These are phyloP conservation scores for Tolypocladium ophioglossoides DNA, from an alignment of 2,329 filamentous ascomycete genomes.

Conservation along the genomic window DNA sequence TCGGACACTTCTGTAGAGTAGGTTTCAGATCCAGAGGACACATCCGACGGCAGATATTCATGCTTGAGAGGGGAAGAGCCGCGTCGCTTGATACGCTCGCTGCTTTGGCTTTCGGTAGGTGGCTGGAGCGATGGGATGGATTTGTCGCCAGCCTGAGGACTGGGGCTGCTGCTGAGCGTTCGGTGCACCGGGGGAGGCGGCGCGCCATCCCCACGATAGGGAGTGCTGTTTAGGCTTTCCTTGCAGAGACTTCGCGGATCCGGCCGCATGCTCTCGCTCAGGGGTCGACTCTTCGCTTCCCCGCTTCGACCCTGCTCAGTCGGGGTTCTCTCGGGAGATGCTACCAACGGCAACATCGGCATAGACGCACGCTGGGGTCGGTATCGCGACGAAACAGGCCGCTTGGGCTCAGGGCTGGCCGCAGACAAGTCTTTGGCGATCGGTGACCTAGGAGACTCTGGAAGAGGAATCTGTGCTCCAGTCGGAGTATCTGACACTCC, in stretches of 20 bases:
- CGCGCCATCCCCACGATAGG: constrained; percentile 41
- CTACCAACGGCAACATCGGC: neutral
- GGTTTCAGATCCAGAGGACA: constrained; percentile 44
- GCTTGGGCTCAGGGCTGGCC: constrained; percentile 12
- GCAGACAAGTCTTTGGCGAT: constrained; percentile 6
- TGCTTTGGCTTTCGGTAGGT: constrained; percentile 29
- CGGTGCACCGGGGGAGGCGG: constrained; percentile 45
- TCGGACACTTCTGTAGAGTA: constrained; percentile 41
- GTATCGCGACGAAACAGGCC: constrained; percentile 13
- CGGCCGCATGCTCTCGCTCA: constrained; percentile 26
- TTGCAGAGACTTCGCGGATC: constrained; percentile 25
- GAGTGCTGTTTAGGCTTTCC: constrained; percentile 17
- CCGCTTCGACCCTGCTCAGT: constrained; percentile 16
- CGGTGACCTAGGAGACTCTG: constrained; percentile 11
- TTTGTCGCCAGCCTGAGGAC: constrained; percentile 18
- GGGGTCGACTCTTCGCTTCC: constrained; percentile 16
- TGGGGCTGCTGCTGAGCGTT: constrained; percentile 29
- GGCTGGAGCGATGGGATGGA: constrained; percentile 10
- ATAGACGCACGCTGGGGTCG: constrained; percentile 9
- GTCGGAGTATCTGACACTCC: constrained; percentile 18
- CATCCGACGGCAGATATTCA: constrained; percentile 81
- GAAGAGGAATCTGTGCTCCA: constrained; percentile 16
- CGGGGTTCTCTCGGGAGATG: constrained; percentile 1
- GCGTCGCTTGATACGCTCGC: constrained; percentile 49
- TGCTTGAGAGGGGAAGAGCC: constrained; percentile 93